A percentile compares a stretch with the other conserved stretches of the same genome.
Evolutionary conservation across 1,139 yeast species (phyloP).

Genomic region (Blastobotrys elegans): DNA sequence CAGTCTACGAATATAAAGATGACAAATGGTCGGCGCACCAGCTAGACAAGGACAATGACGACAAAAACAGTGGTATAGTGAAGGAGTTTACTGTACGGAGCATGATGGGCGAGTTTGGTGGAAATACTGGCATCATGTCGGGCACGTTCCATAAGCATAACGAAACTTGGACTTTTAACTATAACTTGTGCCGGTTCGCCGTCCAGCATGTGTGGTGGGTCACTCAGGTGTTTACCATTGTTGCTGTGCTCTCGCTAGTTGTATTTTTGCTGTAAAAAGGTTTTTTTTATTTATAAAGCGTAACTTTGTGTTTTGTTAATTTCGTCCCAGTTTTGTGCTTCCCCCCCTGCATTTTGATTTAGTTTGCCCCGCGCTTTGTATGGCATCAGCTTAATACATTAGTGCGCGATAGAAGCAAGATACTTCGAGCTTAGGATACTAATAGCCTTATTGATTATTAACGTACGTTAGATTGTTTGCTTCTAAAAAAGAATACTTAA

Average conservation of each 20-base stretch:
- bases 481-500: too few relatives aligned
- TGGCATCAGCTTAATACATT: too few relatives aligned
- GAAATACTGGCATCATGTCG: conserved; percentile 78
- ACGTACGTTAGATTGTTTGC: too few relatives aligned
- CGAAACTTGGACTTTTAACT: conserved; percentile 59
- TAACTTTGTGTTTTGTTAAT: too few relatives aligned
- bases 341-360: too few relatives aligned
- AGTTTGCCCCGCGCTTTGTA: too few relatives aligned
- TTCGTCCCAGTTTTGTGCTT: too few relatives aligned
- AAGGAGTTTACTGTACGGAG: conserved; percentile 83
- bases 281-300: too few relatives aligned
- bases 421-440: too few relatives aligned
- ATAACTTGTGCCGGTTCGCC: conserved; percentile 68
- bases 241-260: conserved; percentile 12
- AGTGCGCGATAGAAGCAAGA: too few relatives aligned
- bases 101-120: conserved; percentile 95
- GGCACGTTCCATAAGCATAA: conserved; percentile 50
- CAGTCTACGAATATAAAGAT: conserved; percentile 42
- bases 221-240: conserved; percentile 49
- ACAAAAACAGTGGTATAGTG: conserved; percentile 30
- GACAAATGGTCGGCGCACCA: conserved; percentile 20
- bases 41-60: conserved; percentile 16
- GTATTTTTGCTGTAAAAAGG: conserved; percentile 2
- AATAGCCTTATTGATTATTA: too few relatives aligned
- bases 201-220: conserved; percentile 98